Evolutionary conservation across 805 yeast genomes (phyloP).

Genomic region (Clavispora carvajalis): DNA sequence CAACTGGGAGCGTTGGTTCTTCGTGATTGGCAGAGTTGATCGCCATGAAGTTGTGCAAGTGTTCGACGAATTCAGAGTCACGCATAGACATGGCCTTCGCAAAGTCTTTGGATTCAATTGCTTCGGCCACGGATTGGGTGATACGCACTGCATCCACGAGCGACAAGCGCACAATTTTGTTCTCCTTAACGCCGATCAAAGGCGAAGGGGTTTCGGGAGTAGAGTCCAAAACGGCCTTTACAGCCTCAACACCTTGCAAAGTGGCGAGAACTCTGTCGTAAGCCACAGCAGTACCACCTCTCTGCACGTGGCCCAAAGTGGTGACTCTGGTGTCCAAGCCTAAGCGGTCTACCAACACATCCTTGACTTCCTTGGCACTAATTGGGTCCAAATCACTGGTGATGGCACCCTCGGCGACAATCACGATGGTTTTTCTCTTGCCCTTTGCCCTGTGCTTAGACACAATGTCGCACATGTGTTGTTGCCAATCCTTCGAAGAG

Average conservation of each 20-base stretch:
- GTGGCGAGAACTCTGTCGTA: constrained; percentile 70
- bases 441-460: constrained; percentile 65
- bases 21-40: constrained; percentile 37
- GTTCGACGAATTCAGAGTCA: constrained; percentile 66
- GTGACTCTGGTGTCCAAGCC: constrained; percentile 77
- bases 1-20: constrained; percentile 41
- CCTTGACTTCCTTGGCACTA: constrained; percentile 57
- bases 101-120: constrained; percentile 62
- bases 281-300: constrained; percentile 81
- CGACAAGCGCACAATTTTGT: constrained; percentile 62
- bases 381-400: constrained; percentile 64
- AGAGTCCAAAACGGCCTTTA: constrained; percentile 62
- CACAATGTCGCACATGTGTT: constrained; percentile 59
- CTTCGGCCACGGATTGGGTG: constrained; percentile 68
- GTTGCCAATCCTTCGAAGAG: constrained; percentile 56
- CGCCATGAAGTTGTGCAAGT: constrained; percentile 56
- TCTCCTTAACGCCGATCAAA: constrained; percentile 68
- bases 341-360: constrained; percentile 52
- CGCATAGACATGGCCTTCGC: constrained; percentile 65
- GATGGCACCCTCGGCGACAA: constrained; percentile 84
- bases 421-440: constrained; percentile 70
- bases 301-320: constrained; percentile 73
- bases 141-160: constrained; percentile 67
- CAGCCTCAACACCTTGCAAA: constrained; percentile 79
- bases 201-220: constrained; percentile 75